These are phyloP conservation scores for Aaosphaeria pasadenensis DNA, from an alignment of 2,329 filamentous ascomycete genomes.

Conservation along the genomic window DNA sequence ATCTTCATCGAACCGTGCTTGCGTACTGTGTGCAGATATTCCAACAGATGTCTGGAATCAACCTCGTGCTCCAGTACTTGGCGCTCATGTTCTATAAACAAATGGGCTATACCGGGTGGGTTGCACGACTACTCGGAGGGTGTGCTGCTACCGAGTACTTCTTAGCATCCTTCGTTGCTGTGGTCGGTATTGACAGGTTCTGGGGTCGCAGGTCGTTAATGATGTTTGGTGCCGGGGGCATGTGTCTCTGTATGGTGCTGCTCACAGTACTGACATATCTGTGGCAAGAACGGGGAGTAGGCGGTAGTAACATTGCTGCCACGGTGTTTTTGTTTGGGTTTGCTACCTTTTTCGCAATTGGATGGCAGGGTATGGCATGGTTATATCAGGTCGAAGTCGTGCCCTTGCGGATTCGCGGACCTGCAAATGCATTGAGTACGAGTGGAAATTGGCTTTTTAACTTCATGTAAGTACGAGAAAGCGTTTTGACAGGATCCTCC, in stretches of 20 bases:
- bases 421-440: conserved; percentile 81
- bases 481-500: background rate
- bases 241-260: conserved; percentile 32
- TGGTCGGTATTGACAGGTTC: conserved; percentile 36
- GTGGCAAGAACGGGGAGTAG: conserved; percentile 14
- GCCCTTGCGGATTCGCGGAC: conserved; percentile 81
- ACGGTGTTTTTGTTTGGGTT: conserved; percentile 80
- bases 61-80: conserved; percentile 35
- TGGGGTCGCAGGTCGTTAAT: conserved; percentile 34
- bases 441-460: conserved; percentile 81
- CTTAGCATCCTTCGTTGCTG: conserved; percentile 34
- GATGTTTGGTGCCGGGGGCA: conserved; percentile 35
- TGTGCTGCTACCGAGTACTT: conserved; percentile 39
- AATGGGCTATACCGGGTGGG: conserved; percentile 47
- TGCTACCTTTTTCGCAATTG: conserved; percentile 86
- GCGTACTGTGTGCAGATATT: conserved; percentile 43
- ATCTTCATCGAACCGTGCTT: conserved; percentile 41
- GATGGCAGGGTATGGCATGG: conserved; percentile 72
- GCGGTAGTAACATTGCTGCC: conserved; percentile 32
- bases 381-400: conserved; percentile 70
- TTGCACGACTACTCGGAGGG: conserved; percentile 38
- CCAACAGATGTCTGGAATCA: conserved; percentile 40
- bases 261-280: conserved; percentile 25
- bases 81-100: conserved; percentile 51
- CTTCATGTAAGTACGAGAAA: conserved; percentile 29